phyloP scores from a whole-genome alignment of 805 yeast species.

The Candida mattraensis region DNA sequence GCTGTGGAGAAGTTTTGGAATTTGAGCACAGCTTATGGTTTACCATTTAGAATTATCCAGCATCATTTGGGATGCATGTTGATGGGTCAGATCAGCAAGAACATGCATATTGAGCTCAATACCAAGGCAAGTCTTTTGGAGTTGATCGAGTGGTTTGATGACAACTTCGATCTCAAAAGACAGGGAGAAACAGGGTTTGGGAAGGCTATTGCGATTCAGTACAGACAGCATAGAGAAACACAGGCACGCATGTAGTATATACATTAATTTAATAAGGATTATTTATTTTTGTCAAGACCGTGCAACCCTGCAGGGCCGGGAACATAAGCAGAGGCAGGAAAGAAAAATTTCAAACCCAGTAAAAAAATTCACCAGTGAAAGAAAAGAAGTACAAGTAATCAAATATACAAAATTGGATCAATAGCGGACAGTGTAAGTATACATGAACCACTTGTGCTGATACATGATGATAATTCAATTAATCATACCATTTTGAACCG shows the following conservation, averaged over 20 bases:
- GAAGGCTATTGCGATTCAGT: constrained; percentile 31
- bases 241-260: constrained; percentile 27
- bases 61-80: constrained; percentile 91
- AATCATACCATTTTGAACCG: constrained; percentile 35
- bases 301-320: too few species aligned
- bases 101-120: constrained; percentile 62
- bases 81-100: constrained; percentile 49
- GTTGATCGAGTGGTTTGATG: constrained; percentile 82
- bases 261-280: background rate
- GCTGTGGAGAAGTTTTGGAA: constrained; percentile 85
- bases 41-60: constrained; percentile 80
- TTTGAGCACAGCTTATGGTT: constrained; percentile 72
- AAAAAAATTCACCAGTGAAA: too few species aligned
- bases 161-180: constrained; percentile 62
- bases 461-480: constrained; percentile 32
- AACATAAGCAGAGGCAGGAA: too few species aligned
- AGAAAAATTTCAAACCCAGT: too few species aligned
- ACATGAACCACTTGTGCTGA: background rate
- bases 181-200: constrained; percentile 73
- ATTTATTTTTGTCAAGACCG: constrained; percentile 1
- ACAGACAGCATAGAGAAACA: constrained; percentile 31
- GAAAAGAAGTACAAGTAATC: too few species aligned
- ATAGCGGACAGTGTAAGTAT: too few species aligned
- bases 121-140: constrained; percentile 55
- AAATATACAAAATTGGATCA: too few species aligned